Evolutionary conservation across 1,284 basidiomycete genomes (phyloP).

Genomic region (Moesziomyces aphidis): DNA sequence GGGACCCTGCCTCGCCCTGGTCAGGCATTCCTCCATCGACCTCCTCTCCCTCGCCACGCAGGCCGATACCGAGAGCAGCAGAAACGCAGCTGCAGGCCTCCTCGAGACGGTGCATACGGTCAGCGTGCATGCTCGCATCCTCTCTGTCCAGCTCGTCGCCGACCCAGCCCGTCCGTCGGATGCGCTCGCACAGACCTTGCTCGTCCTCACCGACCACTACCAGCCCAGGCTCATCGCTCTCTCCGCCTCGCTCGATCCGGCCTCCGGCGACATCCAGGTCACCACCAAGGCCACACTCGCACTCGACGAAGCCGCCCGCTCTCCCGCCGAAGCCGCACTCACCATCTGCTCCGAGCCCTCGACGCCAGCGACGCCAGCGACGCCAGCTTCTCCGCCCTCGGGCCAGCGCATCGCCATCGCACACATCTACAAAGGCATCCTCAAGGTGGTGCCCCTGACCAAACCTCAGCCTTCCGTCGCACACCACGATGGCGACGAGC

Average conservation of each 20-base stretch:
- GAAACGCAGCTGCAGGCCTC: constrained; percentile 8
- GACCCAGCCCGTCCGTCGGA: neutral
- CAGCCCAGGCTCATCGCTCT: constrained; percentile 46
- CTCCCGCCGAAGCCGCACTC: constrained; percentile 53
- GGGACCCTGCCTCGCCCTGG: constrained; percentile 40
- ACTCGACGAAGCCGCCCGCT: constrained; percentile 51
- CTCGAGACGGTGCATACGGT: constrained; percentile 34
- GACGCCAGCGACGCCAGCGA: constrained; percentile 2
- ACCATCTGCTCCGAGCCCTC: constrained; percentile 33
- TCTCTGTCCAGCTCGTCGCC: constrained; percentile 26
- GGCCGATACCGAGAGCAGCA: neutral
- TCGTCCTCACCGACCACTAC: constrained; percentile 59
- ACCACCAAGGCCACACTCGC: constrained; percentile 33
- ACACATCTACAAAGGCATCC: constrained; percentile 54
- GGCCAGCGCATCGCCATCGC: constrained; percentile 34
- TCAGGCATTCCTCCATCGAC: constrained; percentile 44
- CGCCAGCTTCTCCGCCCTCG: neutral
- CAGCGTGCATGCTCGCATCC: constrained; percentile 39
- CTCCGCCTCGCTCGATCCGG: constrained; percentile 2
- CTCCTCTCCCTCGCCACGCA: constrained; percentile 33
- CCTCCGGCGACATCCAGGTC: constrained; percentile 14
- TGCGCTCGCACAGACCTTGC: constrained; percentile 19
- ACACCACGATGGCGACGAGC: constrained; percentile 17
- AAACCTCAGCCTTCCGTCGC: neutral
- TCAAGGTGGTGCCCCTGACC: constrained; percentile 41